These are phyloP conservation scores for Stachybotrys echinatus DNA, from an alignment of 2,329 filamentous ascomycete species.

Conservation along the genomic window DNA sequence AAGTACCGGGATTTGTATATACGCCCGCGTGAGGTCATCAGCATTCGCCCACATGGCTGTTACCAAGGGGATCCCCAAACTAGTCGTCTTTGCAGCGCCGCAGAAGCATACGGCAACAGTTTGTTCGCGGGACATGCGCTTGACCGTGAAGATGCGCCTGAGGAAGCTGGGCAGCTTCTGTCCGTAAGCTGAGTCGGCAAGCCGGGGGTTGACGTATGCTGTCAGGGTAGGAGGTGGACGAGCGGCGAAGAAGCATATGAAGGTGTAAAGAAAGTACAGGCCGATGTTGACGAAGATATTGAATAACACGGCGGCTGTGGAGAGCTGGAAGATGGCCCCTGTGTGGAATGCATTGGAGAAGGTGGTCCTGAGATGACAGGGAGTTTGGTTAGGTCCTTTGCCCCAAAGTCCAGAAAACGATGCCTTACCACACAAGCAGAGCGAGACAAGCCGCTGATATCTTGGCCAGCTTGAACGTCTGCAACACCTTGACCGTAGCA, in stretches of 20 bases:
- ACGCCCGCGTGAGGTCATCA: slow-evolving; percentile 47
- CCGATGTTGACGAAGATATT: slow-evolving; percentile 63
- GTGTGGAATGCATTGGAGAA: slow-evolving; percentile 63
- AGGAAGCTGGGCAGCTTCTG: slow-evolving; percentile 18
- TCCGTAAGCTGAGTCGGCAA: slow-evolving; percentile 23
- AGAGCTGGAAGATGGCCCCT: slow-evolving; percentile 53
- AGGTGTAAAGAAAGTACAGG: slow-evolving; percentile 57
- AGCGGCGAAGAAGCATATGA: slow-evolving; percentile 50
- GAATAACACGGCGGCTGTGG: slow-evolving; percentile 58
- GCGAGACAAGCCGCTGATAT: slow-evolving; percentile 42
- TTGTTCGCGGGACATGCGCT: slow-evolving; percentile 53
- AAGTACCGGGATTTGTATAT: slow-evolving; percentile 59
- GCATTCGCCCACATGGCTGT: slow-evolving; percentile 61
- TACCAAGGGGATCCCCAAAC: slow-evolving; percentile 62
- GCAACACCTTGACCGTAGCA: slow-evolving; percentile 46
- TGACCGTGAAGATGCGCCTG: slow-evolving; percentile 34
- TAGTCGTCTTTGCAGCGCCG: slow-evolving; percentile 67
- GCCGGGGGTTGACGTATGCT: slow-evolving; percentile 22
- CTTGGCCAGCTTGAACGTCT: slow-evolving; percentile 47
- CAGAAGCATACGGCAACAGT: slow-evolving; percentile 69
- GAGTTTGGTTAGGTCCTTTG: slow-evolving; percentile 12
- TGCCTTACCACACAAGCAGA: slow-evolving; percentile 39
- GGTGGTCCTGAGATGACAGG: slow-evolving; percentile 54
- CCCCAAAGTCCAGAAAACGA: neutral
- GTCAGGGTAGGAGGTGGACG: slow-evolving; percentile 32